Conservation (phyloP, 192 early-diverging fungal species). For the Chytriomyces sp. region DNA sequence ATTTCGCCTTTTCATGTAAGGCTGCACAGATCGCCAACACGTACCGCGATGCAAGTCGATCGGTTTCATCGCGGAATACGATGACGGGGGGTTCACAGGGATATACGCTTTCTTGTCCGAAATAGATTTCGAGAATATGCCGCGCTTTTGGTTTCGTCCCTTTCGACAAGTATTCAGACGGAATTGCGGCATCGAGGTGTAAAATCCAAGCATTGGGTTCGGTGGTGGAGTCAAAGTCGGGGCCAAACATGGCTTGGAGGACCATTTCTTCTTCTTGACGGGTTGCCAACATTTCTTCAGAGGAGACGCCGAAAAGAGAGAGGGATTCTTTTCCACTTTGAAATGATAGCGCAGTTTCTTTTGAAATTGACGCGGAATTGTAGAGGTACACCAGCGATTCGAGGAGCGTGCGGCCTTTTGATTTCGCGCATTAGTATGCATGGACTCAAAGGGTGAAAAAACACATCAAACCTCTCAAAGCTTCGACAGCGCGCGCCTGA, state of each 20-base stretch:
- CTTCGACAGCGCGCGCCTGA: slow-evolving; percentile 14
- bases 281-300: slow-evolving; percentile 39
- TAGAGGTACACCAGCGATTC: not conserved
- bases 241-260: slow-evolving; percentile 66
- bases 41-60: slow-evolving; percentile 16
- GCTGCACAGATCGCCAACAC: slow-evolving; percentile 2
- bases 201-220: slow-evolving; percentile 13
- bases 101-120: slow-evolving; percentile 28
- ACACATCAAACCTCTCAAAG: slow-evolving; percentile 18
- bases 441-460: not conserved
- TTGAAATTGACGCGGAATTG: slow-evolving; percentile 1
- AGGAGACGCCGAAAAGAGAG: slow-evolving; percentile 11
- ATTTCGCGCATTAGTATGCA: not conserved
- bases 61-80: slow-evolving; percentile 35
- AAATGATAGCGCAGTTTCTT: not conserved
- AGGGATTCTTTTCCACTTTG: slow-evolving; percentile 1
- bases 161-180: slow-evolving; percentile 18
- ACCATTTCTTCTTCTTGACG: slow-evolving; percentile 68
- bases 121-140: slow-evolving; percentile 43
- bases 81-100: slow-evolving; percentile 42
- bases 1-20: slow-evolving; percentile 19
- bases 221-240: slow-evolving; percentile 50
- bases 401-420: not conserved
- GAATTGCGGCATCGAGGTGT: slow-evolving; percentile 38
- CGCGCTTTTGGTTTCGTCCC: slow-evolving; percentile 7